phyloP scores from a whole-genome alignment of 2,329 filamentous ascomycete species.

The Sphaceloma murrayae region DNA sequence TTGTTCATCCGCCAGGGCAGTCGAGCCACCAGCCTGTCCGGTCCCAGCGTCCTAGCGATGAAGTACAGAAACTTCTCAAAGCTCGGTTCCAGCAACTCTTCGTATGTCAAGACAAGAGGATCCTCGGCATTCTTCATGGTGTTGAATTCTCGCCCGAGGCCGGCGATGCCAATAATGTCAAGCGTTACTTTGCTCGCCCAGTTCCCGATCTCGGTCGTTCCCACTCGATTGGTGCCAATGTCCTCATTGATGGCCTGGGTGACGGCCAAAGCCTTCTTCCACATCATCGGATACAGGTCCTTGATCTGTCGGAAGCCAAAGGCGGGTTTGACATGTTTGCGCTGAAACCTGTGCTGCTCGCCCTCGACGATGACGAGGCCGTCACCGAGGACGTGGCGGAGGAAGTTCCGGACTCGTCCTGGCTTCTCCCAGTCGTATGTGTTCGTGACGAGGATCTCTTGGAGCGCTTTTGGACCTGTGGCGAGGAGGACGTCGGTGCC shows the following conservation, averaged over 20 bases:
- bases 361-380: slow-evolving; percentile 44
- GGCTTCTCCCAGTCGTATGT: slow-evolving; percentile 48
- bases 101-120: slow-evolving; percentile 27
- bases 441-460: slow-evolving; percentile 45
- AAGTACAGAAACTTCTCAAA: slow-evolving; percentile 32
- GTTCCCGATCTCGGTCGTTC: slow-evolving; percentile 34
- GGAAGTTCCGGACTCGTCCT: slow-evolving; percentile 32
- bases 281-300: slow-evolving; percentile 74
- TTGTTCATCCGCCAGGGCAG: slow-evolving; percentile 7
- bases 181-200: slow-evolving; percentile 37
- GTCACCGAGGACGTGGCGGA: slow-evolving; percentile 42
- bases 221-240: slow-evolving; percentile 33
- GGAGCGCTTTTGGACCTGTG: slow-evolving; percentile 34
- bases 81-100: slow-evolving; percentile 37
- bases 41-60: not conserved
- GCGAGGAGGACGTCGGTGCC: slow-evolving; percentile 25
- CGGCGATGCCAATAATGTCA: slow-evolving; percentile 40
- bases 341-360: slow-evolving; percentile 42
- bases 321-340: slow-evolving; percentile 69
- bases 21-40: slow-evolving; percentile 11
- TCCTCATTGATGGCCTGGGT: slow-evolving; percentile 51
- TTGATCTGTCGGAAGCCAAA: slow-evolving; percentile 83
- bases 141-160: slow-evolving; percentile 37
- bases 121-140: slow-evolving; percentile 35
- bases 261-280: slow-evolving; percentile 63